Conservation (phyloP, 305 asterid genomes). For the Solanum hybrid region DNA sequence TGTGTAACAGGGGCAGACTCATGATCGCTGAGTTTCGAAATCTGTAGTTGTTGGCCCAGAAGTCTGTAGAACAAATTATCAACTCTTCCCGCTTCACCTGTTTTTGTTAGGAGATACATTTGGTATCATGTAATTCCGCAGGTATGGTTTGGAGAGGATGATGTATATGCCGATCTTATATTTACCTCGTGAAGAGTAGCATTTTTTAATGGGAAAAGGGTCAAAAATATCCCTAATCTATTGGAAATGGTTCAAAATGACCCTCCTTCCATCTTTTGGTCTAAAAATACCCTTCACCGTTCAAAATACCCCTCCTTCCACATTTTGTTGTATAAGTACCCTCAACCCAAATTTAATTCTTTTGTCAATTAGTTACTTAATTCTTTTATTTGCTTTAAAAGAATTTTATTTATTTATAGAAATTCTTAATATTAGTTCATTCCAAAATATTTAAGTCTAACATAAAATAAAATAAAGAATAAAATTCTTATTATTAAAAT, state of each 20-base stretch:
- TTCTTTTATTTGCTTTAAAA: too few species aligned
- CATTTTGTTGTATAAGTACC: not conserved
- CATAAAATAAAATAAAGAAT: too few species aligned
- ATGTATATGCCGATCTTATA: not conserved
- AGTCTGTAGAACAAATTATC: not conserved
- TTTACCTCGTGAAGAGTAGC: not conserved
- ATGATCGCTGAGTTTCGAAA: not conserved
- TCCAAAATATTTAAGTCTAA: too few species aligned
- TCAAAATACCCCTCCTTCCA: not conserved
- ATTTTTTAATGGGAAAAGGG: not conserved
- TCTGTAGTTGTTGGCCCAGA: not conserved
- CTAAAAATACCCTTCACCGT: not conserved
- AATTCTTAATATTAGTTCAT: too few species aligned
- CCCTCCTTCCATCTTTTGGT: not conserved
- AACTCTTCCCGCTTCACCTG: not conserved
- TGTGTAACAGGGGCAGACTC: not conserved
- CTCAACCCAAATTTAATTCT: not conserved
- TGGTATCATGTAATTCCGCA: not conserved
- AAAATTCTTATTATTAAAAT: too few species aligned
- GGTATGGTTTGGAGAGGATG: not conserved
- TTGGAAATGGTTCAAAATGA: not conserved
- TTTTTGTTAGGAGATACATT: not conserved
- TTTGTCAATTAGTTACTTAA: not conserved
- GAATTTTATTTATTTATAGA: too few species aligned
- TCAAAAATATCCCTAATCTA: not conserved